Evolutionary conservation across 495 filamentous ascomycete genomes (phyloP).

Genomic region (Aspergillus coremiiformis): DNA sequence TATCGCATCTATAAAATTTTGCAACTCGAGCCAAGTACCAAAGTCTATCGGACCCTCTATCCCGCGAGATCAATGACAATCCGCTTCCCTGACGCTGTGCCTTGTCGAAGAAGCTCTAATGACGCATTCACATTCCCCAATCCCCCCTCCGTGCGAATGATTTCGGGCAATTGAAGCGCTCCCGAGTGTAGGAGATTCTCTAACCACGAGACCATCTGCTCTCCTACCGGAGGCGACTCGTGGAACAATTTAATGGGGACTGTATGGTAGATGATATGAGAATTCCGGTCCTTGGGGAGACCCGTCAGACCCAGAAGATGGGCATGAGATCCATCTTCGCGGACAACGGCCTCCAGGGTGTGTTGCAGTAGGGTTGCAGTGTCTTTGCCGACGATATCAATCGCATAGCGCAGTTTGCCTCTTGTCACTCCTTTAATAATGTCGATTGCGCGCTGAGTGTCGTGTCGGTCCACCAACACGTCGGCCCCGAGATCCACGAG

Average conservation of each 20-base stretch:
- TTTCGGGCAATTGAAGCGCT: slow-evolving; percentile 47
- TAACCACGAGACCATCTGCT: slow-evolving; percentile 50
- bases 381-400: slow-evolving; percentile 56
- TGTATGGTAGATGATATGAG: slow-evolving; percentile 46
- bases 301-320: slow-evolving; percentile 60
- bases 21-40: not conserved
- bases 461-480: slow-evolving; percentile 54
- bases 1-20: not conserved
- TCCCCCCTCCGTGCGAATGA: slow-evolving; percentile 51
- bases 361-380: slow-evolving; percentile 45
- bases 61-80: slow-evolving; percentile 44
- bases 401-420: slow-evolving; percentile 50
- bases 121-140: slow-evolving; percentile 55
- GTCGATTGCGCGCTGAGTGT: slow-evolving; percentile 50
- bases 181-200: slow-evolving; percentile 47
- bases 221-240: slow-evolving; percentile 48
- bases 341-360: slow-evolving; percentile 30
- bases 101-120: slow-evolving; percentile 50
- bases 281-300: slow-evolving; percentile 43
- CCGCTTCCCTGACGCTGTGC: slow-evolving; percentile 50
- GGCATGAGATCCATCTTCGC: slow-evolving; percentile 14
- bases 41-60: not conserved
- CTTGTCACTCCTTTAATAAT: slow-evolving; percentile 49
- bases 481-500: slow-evolving; percentile 47
- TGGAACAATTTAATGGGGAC: slow-evolving; percentile 68